Base-by-base conservation (phyloP, 2,329 filamentous ascomycete species). In the Nemania serpens region DNA sequence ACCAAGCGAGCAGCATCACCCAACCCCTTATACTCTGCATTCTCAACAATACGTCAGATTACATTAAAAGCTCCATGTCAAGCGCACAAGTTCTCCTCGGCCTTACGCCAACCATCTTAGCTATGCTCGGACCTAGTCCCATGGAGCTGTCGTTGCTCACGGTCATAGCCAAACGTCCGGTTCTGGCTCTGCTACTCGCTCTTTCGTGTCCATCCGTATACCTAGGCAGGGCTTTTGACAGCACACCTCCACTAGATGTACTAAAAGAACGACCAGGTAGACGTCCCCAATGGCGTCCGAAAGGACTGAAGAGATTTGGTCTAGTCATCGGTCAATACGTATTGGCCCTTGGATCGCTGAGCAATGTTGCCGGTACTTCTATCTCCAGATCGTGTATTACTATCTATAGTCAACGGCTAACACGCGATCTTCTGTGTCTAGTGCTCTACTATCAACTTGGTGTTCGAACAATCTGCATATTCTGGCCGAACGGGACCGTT, bases 31-130 rank as follows among this genome's bases (percentile, higher is more conserved):
- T 55, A 4, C 43, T 45, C 13, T 55, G 52, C 42, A 46, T 55
- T 18, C 17, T 55, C 25, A 55, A 55, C 20, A 15, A 39, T 18
- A 55, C 52, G 1, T 55, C 52, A 9, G 52, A 55, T 17, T 55
- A 55, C 18, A 45, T 58, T 41, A 58, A 58, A 20, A 52, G 34
- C 15, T 5, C 22, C 15, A 48, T 59, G 49, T 41, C 56, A 0
- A 54, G 56, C 37, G 56, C 56, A 9, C 56, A 59, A n/a, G 56
- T 59, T 1, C 49, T 53, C 17, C 56, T 59, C 34, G 56, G 56
- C 3, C 56, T 48, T 4, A 42, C 50, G 1, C 56, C 56, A 6
- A 59, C 56, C 1, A 54, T 59, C 10, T 11, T 59, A 1, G 42
- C 49, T 39, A n/a, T 59, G 4, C 56, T 59, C 5, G 56, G 56